phyloP scores from a whole-genome alignment of 371 early-diverging fungal species.

The Mortierella sp. region DNA sequence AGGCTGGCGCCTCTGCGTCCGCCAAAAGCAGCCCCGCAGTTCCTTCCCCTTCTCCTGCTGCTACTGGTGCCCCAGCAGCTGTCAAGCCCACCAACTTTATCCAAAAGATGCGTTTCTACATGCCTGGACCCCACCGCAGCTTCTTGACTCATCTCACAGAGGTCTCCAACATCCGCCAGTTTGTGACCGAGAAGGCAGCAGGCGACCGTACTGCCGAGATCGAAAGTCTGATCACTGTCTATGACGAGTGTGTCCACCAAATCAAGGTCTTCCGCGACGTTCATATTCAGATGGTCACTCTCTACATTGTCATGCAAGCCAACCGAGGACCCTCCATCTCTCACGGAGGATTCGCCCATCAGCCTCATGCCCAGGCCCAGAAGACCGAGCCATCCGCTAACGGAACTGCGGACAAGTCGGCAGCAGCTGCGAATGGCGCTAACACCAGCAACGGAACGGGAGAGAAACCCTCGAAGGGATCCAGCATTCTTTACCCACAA shows the following conservation, averaged over 20 bases:
- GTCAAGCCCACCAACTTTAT: constrained; percentile 76
- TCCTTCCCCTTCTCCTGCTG: constrained; percentile 60
- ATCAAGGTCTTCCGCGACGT: constrained; percentile 91
- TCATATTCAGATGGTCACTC: constrained; percentile 93
- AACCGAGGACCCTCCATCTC: constrained; percentile 79
- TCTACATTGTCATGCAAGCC: constrained; percentile 93
- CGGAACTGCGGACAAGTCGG: constrained; percentile 17
- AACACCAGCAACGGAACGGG: constrained; percentile 11
- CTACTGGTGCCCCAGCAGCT: constrained; percentile 59
- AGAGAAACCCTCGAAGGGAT: constrained; percentile 28
- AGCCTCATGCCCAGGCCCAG: constrained; percentile 53
- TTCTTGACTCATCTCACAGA: constrained; percentile 88
- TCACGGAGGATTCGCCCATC: constrained; percentile 65
- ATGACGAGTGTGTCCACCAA: constrained; percentile 84
- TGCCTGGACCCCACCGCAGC: constrained; percentile 90
- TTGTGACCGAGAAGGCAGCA: constrained; percentile 46
- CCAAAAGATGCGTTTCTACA: constrained; percentile 93
- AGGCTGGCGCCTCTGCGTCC: constrained; percentile 32
- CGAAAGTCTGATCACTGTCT: constrained; percentile 65
- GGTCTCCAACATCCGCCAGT: constrained; percentile 71
- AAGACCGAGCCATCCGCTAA: constrained; percentile 27
- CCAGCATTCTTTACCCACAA: constrained; percentile 68
- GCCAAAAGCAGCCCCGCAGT: constrained; percentile 24
- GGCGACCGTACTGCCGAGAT: constrained; percentile 31
- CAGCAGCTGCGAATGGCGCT: not conserved